Conservation (phyloP, 2,329 filamentous ascomycete genomes). For the Penicillium sp. region DNA sequence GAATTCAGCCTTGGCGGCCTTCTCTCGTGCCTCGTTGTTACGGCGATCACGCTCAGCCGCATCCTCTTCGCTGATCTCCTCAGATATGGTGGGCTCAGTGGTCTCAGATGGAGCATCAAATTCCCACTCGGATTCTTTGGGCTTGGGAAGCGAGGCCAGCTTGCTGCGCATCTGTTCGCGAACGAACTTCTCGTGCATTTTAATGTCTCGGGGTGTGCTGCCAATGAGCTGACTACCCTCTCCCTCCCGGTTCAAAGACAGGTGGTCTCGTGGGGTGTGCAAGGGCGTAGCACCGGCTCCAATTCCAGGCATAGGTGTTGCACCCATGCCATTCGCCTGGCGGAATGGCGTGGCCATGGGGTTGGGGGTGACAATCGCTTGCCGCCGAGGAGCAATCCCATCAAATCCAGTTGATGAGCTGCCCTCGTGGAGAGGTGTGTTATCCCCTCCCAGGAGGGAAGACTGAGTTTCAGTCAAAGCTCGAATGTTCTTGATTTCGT, state of each 20-base stretch:
- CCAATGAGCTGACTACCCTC: constrained; percentile 65
- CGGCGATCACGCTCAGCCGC: constrained; percentile 74
- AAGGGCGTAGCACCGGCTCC: constrained; percentile 71
- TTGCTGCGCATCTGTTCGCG: constrained; percentile 63
- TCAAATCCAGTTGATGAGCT: constrained; percentile 83
- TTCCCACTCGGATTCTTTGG: constrained; percentile 92
- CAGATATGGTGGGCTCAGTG: constrained; percentile 54
- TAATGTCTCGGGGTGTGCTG: constrained; percentile 75
- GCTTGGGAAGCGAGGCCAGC: constrained; percentile 81
- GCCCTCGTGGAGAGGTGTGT: constrained; percentile 82
- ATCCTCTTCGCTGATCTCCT: constrained; percentile 62
- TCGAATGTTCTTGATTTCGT: constrained; percentile 91
- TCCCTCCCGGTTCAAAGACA: constrained; percentile 75
- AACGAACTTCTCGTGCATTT: constrained; percentile 66
- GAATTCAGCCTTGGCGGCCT: constrained; percentile 67
- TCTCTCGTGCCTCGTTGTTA: constrained; percentile 62
- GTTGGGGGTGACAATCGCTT: constrained; percentile 87
- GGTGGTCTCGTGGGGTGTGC: constrained; percentile 82
- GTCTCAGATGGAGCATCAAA: constrained; percentile 82
- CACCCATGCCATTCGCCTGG: constrained; percentile 62
- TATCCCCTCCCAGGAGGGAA: constrained; percentile 88
- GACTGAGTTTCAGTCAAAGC: constrained; percentile 92
- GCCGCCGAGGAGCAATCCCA: constrained; percentile 74
- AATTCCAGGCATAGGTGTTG: constrained; percentile 60
- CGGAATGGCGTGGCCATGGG: constrained; percentile 88